These are phyloP conservation scores for Carex pumila DNA, from an alignment of 176 grass and related monocot species.

Conservation along the genomic window DNA sequence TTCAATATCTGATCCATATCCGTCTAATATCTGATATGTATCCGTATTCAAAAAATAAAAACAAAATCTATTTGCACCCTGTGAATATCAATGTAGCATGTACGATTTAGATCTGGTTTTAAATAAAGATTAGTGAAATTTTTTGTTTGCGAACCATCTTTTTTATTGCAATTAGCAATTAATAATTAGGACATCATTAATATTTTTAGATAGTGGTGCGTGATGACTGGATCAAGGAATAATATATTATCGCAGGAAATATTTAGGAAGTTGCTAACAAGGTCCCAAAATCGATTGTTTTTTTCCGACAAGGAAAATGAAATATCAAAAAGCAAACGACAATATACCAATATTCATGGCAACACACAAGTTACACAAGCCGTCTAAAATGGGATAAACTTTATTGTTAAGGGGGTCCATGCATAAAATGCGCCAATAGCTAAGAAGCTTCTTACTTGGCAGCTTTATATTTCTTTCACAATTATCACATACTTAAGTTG, in stretches of 20 bases:
- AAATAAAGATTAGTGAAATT: background rate
- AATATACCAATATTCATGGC: background rate
- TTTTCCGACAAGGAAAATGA: background rate
- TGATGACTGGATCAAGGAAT: background rate
- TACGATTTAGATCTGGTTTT: background rate
- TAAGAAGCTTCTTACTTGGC: background rate
- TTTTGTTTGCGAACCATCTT: background rate
- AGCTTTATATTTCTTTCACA: background rate
- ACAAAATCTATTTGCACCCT: too few species aligned
- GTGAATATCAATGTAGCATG: too few species aligned
- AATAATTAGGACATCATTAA: background rate
- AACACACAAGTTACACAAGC: background rate
- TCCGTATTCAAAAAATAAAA: too few species aligned
- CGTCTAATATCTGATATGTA: too few species aligned
- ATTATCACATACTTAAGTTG: background rate
- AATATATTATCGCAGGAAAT: background rate
- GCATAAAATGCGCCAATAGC: background rate
- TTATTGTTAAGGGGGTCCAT: background rate
- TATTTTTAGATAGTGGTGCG: background rate
- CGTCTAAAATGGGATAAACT: too few species aligned
- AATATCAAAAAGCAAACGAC: background rate
- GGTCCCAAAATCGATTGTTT: background rate
- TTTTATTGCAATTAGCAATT: background rate
- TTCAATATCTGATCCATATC: too few species aligned
- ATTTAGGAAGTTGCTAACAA: slow-evolving; percentile 9